These are phyloP conservation scores for Arthrinium phaeospermum DNA, from an alignment of 2,329 filamentous ascomycete genomes.

Conservation along the genomic window DNA sequence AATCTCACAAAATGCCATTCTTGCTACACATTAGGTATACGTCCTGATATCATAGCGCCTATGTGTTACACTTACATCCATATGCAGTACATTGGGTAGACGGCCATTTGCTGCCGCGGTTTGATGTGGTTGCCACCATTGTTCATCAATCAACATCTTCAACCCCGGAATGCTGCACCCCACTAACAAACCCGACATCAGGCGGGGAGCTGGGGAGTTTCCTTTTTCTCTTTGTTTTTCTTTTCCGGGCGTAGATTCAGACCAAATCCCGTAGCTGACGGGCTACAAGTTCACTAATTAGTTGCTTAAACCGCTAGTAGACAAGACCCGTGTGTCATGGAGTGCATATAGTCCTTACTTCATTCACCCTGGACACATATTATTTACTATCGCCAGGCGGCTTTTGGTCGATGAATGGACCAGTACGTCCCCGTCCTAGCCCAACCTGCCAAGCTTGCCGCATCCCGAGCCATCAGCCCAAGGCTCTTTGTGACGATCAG, in stretches of 20 bases:
- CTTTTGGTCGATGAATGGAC: background rate
- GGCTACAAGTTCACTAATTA: background rate
- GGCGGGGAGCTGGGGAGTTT: background rate
- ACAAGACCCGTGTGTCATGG: slow-evolving; percentile 3
- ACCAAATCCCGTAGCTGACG: background rate
- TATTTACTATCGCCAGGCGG: background rate
- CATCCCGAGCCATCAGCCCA: background rate
- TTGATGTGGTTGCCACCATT: background rate
- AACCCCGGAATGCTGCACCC: background rate
- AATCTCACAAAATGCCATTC: slow-evolving; percentile 3
- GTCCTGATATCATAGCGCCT: background rate
- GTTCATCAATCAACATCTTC: slow-evolving; percentile 5
- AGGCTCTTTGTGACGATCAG: slow-evolving; percentile 2
- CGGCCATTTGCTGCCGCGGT: background rate
- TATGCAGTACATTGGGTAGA: background rate
- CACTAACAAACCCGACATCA: background rate
- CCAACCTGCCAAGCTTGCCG: background rate
- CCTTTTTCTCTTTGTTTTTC: background rate
- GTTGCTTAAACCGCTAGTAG: background rate
- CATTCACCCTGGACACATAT: background rate
- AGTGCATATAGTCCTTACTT: background rate
- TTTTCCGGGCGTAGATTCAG: background rate
- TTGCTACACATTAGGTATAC: background rate
- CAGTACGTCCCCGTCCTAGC: background rate
- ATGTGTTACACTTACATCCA: background rate